Base-by-base conservation (phyloP, 2,329 filamentous ascomycete genomes). In the Cordyceps fumosorosea region DNA sequence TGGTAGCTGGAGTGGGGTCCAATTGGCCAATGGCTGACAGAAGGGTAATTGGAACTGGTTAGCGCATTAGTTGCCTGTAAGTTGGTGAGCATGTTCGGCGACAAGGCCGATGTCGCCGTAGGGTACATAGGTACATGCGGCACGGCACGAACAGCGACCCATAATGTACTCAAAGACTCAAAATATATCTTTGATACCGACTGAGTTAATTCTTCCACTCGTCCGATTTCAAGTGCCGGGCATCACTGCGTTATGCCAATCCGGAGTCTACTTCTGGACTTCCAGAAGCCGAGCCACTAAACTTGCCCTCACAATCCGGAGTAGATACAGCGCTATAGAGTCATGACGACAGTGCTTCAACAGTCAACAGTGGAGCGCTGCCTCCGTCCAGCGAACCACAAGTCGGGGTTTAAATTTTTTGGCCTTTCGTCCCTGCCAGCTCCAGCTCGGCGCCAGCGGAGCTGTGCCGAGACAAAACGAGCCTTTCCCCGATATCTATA, bases 381-480 rank as follows among this genome's bases (percentile, higher is more conserved):
- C 34, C 10, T 10, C 18, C 47, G 10, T 14, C 20, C 47, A 59
- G 56, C 47, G 32, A 52, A 52, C 56, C 56, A 52, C 32, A 22
- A 20, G 47, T 47, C 56, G 26, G 37, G 7, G 22, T 59, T 52
- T 18, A 8, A 24, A 48, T 26, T 48, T 48, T 47, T 47, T 57
- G 20, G 18, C 16, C 44, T 37, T 26, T 24, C 12, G 11, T 4
- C 11, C 58, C 16, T 20, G 50, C n/a, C 56, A 22, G 50, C 22
- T 44, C 45, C 32, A 51, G 45, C 56, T 58, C 57, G 57, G 57
- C 57, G 57, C 50, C 48, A 34, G 57, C 57, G 47, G 34, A 40
- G 20, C 57, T 60, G 37, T 60, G 48, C 57, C 57, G 57, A 60
- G 57, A 52, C 32, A 58, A 58, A 45, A 53, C 40, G 47, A 53